phyloP scores from a whole-genome alignment of 331 rosid species.

The Malus hybrid region DNA sequence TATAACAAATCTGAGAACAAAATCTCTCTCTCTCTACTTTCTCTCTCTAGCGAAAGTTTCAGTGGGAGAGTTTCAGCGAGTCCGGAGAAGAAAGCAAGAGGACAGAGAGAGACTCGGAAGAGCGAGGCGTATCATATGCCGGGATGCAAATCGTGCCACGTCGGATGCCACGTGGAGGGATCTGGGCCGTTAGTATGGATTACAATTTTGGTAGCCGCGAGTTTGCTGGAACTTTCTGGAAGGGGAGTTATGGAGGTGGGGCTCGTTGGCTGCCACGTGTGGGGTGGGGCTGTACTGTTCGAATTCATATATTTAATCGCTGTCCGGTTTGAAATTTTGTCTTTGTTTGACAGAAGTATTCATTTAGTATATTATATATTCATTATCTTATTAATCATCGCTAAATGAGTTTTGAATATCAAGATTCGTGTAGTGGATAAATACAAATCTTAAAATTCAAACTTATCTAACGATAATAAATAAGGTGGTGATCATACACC shows the following conservation, averaged over 20 bases:
- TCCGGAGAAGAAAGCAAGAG: neutral
- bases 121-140: constrained; percentile 35
- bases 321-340: neutral
- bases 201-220: constrained; percentile 1
- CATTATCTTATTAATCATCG: no score
- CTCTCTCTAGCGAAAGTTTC: neutral
- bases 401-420: no score
- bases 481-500: no score
- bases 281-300: neutral
- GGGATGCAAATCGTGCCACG: constrained; percentile 35
- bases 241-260: neutral
- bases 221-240: constrained; percentile 48
- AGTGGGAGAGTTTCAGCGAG: neutral
- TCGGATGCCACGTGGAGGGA: constrained; percentile 45
- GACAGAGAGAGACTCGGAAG: neutral
- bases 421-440: no score
- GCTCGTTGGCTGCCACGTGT: constrained; percentile 15
- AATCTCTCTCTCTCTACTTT: neutral
- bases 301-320: neutral
- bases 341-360: neutral
- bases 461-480: no score
- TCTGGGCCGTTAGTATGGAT: constrained; percentile 21
- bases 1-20: neutral
- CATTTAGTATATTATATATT: no score
- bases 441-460: no score